Percentiles rank a stretch among this genome's conserved stretches.
These are phyloP conservation scores for Erythrophleum ivorense DNA, from an alignment of 331 rosid species.

Conservation along the genomic window DNA sequence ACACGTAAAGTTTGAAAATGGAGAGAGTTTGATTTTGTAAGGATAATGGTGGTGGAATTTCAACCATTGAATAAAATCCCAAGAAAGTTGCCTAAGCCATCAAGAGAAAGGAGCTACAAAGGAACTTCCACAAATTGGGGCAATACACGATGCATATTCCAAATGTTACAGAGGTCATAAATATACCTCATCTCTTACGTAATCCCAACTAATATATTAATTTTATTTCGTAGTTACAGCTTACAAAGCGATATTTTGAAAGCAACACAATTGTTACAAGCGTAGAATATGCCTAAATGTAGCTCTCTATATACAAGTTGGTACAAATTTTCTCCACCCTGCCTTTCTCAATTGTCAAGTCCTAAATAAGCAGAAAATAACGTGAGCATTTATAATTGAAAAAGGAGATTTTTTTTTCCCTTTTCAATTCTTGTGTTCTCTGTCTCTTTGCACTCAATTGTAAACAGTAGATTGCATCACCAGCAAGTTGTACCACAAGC, in stretches of 20 bases:
- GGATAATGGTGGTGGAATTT: background rate
- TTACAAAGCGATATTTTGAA: background rate
- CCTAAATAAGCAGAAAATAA: background rate
- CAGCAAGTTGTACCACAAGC: conserved; percentile 23
- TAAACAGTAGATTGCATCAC: conserved; percentile 12
- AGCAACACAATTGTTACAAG: conserved; percentile 14
- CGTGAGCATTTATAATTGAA: conserved; percentile 18
- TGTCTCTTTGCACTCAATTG: background rate
- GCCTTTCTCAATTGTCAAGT: background rate
- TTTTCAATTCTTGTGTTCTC: conserved; percentile 16
- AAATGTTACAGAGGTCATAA: background rate
- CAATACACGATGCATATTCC: background rate
- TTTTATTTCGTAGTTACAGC: background rate
- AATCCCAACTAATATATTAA: background rate
- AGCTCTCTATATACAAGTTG: conserved; percentile 22
- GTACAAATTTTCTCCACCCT: background rate
- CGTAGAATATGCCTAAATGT: conserved; percentile 19
- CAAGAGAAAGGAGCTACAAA: background rate
- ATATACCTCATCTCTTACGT: conserved; percentile 14
- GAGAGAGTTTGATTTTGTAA: background rate
- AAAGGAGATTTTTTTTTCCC: background rate
- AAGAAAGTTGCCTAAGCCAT: background rate
- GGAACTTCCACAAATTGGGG: conserved; percentile 6
- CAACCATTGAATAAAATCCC: background rate
- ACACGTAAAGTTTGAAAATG: background rate